Base-by-base conservation (phyloP, 768 basidiomycete species). In the Lactifluus subvellereus region DNA sequence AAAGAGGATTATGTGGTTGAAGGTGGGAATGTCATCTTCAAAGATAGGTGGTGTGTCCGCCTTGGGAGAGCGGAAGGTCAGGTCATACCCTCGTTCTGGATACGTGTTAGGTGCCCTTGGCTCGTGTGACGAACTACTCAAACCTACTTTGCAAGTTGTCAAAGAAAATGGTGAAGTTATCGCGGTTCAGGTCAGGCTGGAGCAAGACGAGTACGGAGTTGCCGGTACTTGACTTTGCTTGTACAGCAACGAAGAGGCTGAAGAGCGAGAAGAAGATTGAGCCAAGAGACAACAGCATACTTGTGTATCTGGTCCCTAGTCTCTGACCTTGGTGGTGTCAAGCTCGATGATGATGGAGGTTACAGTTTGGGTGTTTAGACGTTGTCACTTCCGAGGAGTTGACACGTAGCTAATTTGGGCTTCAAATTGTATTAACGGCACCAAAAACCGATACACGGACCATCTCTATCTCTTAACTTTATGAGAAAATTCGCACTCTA, bases 41-140 rank as follows among this genome's bases (percentile, higher is more conserved):
- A 87, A 77, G 45, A 94, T 74, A 27, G 80, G 74, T 10, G 91
- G 89, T 52, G 75, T 76, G 50, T 83, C 82, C 56, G 88, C 89
- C 73, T 86, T 91, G 16, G 94, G 91, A 22, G 81, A 79, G 57
- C 94, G 87, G 79, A 95, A 94, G 0, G 89, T 94, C 51, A 98
- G 77, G 55, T 90, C 79, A 74, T 90, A 97, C 9, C 96, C 96
- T 64, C 85, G 79, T 53, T 84, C 91, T 95, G 69, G 16, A 64
- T 11, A 33, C 43, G 11, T 40, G 47, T 30, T 64, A 10, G 40
- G 40, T 61, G 35, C 10, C 30, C 53, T 57, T 57, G 53, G 57
- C 62, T 67, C 32, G 6, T 52, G 47, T 5, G 13, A 54, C n/a
- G 2, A 18, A 9, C 51, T 5, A 43, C 6, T 16, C 5, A 6